phyloP scores from a whole-genome alignment of 768 basidiomycete species.

The Phylloporus sp. region DNA sequence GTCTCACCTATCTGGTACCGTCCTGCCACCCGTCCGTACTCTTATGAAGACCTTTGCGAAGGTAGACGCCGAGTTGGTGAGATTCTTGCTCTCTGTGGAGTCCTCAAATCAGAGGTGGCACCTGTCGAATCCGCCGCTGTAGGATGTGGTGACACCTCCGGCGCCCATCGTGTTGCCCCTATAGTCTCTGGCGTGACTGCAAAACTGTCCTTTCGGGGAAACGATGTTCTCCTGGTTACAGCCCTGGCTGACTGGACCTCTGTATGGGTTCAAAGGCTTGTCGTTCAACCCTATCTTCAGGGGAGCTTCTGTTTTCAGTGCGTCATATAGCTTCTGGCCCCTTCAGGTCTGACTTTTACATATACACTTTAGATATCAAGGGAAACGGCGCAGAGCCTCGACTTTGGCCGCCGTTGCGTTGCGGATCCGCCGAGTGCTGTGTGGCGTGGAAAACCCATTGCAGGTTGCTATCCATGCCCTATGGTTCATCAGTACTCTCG shows the following conservation, averaged over 20 bases:
- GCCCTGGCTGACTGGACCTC: conserved; percentile 25
- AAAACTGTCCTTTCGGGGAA: not conserved
- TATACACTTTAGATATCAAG: conserved; percentile 14
- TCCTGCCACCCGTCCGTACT: not conserved
- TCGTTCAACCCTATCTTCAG: conserved; percentile 19
- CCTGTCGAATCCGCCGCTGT: not conserved
- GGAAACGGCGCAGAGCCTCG: conserved; percentile 2
- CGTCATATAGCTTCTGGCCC: conserved; percentile 2
- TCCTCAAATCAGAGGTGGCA: conserved; percentile 5
- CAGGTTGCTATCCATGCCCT: conserved; percentile 28
- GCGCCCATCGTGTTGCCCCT: not conserved
- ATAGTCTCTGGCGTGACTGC: not conserved
- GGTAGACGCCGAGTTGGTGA: conserved; percentile 18
- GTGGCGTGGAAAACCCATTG: conserved; percentile 23
- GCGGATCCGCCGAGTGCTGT: conserved; percentile 21
- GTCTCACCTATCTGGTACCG: not conserved
- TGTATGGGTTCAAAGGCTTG: conserved; percentile 23
- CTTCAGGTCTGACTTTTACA: conserved; percentile 1
- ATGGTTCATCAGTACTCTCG: conserved; percentile 31
- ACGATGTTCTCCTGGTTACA: conserved; percentile 4
- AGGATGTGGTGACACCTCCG: not conserved
- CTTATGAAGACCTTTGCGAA: conserved; percentile 7
- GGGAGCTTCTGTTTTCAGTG: conserved; percentile 20
- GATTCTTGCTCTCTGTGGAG: conserved; percentile 19
- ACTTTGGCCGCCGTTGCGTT: conserved; percentile 9